A percentile compares a stretch with the other conserved stretches of the same genome.
phyloP scores from a whole-genome alignment of 441 rosid species.

The California macrophylla region DNA sequence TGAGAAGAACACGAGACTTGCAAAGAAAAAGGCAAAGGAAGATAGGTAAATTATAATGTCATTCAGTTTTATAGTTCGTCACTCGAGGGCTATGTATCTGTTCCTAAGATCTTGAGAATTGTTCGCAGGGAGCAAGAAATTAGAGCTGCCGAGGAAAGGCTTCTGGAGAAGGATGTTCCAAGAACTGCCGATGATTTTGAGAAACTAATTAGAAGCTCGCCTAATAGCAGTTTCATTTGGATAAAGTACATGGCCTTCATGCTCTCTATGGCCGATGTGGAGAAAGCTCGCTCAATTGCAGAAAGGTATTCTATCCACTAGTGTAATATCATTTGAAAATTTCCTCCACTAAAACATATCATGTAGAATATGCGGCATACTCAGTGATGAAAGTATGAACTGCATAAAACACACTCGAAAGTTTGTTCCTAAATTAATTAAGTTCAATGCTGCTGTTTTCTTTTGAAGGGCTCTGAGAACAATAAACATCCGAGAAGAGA shows the following conservation, averaged over 20 bases:
- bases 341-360: too few relatives aligned
- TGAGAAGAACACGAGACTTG: slow-evolving; percentile 43
- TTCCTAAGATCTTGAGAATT: slow-evolving; percentile 15
- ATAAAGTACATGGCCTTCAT: slow-evolving; percentile 81
- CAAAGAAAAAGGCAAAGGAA: slow-evolving; percentile 60
- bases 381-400: background rate
- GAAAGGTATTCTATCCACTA: slow-evolving; percentile 52
- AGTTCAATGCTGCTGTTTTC: background rate
- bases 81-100: slow-evolving; percentile 7
- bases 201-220: slow-evolving; percentile 80
- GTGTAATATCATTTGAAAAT: too few relatives aligned
- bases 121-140: slow-evolving; percentile 67
- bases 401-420: background rate
- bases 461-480: slow-evolving; percentile 78
- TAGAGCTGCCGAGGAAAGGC: slow-evolving; percentile 86
- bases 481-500: slow-evolving; percentile 81
- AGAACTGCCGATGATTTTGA: slow-evolving; percentile 85
- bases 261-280: slow-evolving; percentile 67
- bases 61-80: slow-evolving; percentile 9
- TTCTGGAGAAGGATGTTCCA: slow-evolving; percentile 72
- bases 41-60: slow-evolving; percentile 40
- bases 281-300: slow-evolving; percentile 89
- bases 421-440: background rate
- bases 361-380: background rate
- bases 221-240: slow-evolving; percentile 91